Base-by-base conservation (phyloP, 202 grass and related monocot species). In the Carex arenaria region DNA sequence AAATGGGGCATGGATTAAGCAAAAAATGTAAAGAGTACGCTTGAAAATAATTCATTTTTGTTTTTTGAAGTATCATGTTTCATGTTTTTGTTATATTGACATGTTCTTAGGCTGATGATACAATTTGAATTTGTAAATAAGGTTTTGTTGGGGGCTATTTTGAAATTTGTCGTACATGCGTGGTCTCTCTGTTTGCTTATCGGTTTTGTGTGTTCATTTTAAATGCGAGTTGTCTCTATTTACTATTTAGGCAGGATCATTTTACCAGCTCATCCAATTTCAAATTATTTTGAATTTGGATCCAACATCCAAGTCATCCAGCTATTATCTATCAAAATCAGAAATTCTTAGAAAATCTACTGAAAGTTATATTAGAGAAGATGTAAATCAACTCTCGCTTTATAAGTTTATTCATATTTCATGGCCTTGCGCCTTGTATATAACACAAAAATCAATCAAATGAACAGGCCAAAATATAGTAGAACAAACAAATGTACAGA, bases 1-100 rank as follows among this genome's bases (percentile, higher is more conserved):
- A 98, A 93, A 88, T 98, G 91, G 95, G 87, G 82, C 30, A 86
- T 51, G 23, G 90, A 93, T 80, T 98, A 87, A 85, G 59, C 63
- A 43, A 43, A 38, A 78, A 2, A 62, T 52, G 9, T 2, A 18
- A 78, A 1, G 4, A 54, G 32, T 49, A 31, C 28, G 10, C 28
- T 77, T 54, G n/a, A 70, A 43, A 70, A 45, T 3, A 3, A 10
- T 69, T 34, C 30, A 67, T 51, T 55, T 40, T 51, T 55, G 1
- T 53, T 26, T 31, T 31, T 12, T 28, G 0, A 55, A 28, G 20
- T 52, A 10, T 34, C n/a, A 26, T 26, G 0, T 26, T 0, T 26
- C 49, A 15, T 32, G 26, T 55, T 56, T 56, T 76, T 76, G 72
- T 40, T 55, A 55, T 32, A 76, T 76, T 9, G 23, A 53, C 10